These are phyloP conservation scores for Lachancea waltii DNA, from an alignment of 805 yeast genomes.

Conservation along the genomic window DNA sequence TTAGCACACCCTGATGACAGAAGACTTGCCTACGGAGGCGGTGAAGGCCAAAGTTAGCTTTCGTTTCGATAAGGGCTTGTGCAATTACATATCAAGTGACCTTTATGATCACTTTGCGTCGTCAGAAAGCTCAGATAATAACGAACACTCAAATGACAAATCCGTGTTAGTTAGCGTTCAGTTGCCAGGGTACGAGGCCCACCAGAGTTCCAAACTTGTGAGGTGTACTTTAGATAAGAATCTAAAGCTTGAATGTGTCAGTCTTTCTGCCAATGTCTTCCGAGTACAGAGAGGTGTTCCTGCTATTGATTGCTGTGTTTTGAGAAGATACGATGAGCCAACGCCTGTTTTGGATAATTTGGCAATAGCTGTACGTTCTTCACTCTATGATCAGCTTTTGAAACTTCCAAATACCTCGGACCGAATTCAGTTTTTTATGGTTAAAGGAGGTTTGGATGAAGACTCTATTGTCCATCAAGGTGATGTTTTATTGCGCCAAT, in stretches of 20 bases:
- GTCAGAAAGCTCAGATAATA: neutral
- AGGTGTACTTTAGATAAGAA: slow-evolving; percentile 11
- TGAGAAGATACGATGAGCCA: slow-evolving; percentile 9
- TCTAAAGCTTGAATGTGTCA: slow-evolving; percentile 13
- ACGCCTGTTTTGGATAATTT: slow-evolving; percentile 15
- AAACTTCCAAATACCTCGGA: slow-evolving; percentile 13
- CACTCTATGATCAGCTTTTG: slow-evolving; percentile 20
- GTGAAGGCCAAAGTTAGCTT: slow-evolving; percentile 4
- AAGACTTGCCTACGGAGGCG: neutral
- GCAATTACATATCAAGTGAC: slow-evolving; percentile 3
- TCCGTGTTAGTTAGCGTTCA: slow-evolving; percentile 1
- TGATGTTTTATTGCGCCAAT: slow-evolving; percentile 12
- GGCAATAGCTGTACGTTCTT: slow-evolving; percentile 12
- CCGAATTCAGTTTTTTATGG: slow-evolving; percentile 17
- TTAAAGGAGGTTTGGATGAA: slow-evolving; percentile 17
- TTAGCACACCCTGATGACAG: neutral
- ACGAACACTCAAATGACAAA: neutral
- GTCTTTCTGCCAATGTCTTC: slow-evolving; percentile 11
- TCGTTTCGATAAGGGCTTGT: neutral
- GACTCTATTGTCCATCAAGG: slow-evolving; percentile 16
- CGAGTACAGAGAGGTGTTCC: slow-evolving; percentile 10
- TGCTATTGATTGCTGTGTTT: slow-evolving; percentile 14
- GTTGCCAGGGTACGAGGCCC: neutral
- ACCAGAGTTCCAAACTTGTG: slow-evolving; percentile 1
- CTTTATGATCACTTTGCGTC: slow-evolving; percentile 6